phyloP scores from a whole-genome alignment of 2,329 filamentous ascomycete species.

The Trichophyton equinum region DNA sequence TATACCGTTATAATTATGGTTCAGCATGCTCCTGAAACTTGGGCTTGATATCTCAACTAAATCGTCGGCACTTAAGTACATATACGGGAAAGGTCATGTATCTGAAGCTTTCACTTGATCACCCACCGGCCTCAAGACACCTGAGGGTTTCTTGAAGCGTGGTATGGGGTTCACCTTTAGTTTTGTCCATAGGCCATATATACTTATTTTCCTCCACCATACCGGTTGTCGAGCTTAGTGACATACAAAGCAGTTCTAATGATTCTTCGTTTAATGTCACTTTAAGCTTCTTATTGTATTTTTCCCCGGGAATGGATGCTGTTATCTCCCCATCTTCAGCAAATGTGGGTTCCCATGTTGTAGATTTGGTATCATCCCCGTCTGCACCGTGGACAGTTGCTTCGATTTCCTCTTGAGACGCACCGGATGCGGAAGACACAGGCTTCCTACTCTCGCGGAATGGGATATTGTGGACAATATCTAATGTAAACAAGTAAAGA shows the following conservation, averaged over 20 bases:
- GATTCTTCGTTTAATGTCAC: constrained; percentile 20
- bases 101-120: neutral
- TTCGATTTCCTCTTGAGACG: neutral
- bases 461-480: constrained; percentile 25
- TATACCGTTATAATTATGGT: neutral
- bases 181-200: neutral
- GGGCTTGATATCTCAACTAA: neutral
- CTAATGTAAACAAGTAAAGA: constrained; percentile 26
- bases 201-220: neutral
- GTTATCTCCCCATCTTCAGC: constrained; percentile 27
- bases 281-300: constrained; percentile 23
- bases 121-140: neutral
- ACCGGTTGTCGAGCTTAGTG: neutral
- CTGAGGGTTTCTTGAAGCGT: neutral
- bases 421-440: neutral
- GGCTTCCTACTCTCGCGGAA: constrained; percentile 8
- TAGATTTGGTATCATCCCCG: neutral
- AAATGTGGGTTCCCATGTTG: constrained; percentile 16
- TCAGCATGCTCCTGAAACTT: neutral
- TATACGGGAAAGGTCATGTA: neutral
- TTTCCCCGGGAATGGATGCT: constrained; percentile 12
- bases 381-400: neutral
- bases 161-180: neutral
- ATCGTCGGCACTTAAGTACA: neutral
- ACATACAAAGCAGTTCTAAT: constrained; percentile 13